Evolutionary conservation across 2,329 filamentous ascomycete genomes (phyloP).

Genomic region (Penicillium psychrosexuale): DNA sequence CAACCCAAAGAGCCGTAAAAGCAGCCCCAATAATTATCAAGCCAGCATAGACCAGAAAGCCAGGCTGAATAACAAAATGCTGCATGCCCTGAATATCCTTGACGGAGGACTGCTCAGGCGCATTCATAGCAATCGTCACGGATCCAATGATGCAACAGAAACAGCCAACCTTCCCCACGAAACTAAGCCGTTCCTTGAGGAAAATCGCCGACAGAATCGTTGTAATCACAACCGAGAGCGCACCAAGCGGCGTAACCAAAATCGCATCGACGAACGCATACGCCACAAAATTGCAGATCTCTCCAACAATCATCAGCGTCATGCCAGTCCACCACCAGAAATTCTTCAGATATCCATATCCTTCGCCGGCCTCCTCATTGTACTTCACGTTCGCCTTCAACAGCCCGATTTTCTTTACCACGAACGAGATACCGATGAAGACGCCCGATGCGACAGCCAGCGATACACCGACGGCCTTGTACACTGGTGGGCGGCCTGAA

Average conservation of each 20-base stretch:
- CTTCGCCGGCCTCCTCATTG: slow-evolving; percentile 90
- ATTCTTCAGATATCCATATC: slow-evolving; percentile 96
- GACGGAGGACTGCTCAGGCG: slow-evolving; percentile 79
- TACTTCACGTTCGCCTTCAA: slow-evolving; percentile 94
- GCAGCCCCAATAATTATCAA: slow-evolving; percentile 71
- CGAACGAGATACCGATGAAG: slow-evolving; percentile 93
- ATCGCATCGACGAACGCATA: slow-evolving; percentile 97
- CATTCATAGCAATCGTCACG: slow-evolving; percentile 91
- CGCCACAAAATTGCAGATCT: slow-evolving; percentile 95
- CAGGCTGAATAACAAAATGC: slow-evolving; percentile 76
- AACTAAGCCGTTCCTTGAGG: slow-evolving; percentile 88
- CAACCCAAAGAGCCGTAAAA: slow-evolving; percentile 74
- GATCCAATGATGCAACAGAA: slow-evolving; percentile 93
- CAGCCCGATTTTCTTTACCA: slow-evolving; percentile 89
- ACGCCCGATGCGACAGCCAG: slow-evolving; percentile 82
- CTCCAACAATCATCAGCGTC: slow-evolving; percentile 93
- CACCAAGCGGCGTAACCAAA: slow-evolving; percentile 86
- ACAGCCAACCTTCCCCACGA: slow-evolving; percentile 93
- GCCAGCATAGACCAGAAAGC: slow-evolving; percentile 80
- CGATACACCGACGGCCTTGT: slow-evolving; percentile 82
- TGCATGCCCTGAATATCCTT: slow-evolving; percentile 90
- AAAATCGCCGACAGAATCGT: slow-evolving; percentile 91
- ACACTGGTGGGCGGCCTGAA: slow-evolving; percentile 54
- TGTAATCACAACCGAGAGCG: slow-evolving; percentile 86
- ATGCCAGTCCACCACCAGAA: slow-evolving; percentile 93